Evolutionary conservation across 2,329 filamentous ascomycete genomes (phyloP).

Genomic region (Lithohypha guttulata): DNA sequence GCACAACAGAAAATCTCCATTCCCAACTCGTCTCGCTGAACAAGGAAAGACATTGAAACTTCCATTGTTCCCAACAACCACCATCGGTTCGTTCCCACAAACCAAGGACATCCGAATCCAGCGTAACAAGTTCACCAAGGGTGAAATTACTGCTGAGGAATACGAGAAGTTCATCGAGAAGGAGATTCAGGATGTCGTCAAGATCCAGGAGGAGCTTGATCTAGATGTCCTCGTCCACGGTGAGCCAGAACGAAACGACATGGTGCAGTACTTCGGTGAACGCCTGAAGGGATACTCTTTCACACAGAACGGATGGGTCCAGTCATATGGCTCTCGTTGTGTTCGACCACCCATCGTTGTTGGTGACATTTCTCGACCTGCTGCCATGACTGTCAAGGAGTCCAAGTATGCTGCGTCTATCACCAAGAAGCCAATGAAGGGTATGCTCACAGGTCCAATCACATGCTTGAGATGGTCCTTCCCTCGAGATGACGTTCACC

Average conservation of each 20-base stretch:
- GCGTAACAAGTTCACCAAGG: conserved; percentile 98
- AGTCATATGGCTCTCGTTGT: conserved; percentile 96
- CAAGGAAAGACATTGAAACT: conserved; percentile 91
- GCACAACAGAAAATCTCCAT: conserved; percentile 88
- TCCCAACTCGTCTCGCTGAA: conserved; percentile 71
- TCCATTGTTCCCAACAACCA: conserved; percentile 96
- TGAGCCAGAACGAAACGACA: conserved; percentile 99
- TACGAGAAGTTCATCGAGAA: conserved; percentile 99
- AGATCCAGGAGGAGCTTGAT: conserved; percentile 95
- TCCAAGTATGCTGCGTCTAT: conserved; percentile 95
- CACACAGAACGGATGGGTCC: conserved; percentile 98
- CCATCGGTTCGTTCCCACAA: conserved; percentile 98
- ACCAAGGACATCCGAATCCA: conserved; percentile 96
- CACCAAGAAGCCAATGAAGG: conserved; percentile 99
- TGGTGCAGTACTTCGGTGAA: conserved; percentile 99
- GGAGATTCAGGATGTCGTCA: conserved; percentile 90
- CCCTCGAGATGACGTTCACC: conserved; percentile 98
- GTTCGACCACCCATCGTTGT: conserved; percentile 97
- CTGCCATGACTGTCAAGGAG: conserved; percentile 99
- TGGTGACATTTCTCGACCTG: conserved; percentile 93
- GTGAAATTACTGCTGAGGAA: conserved; percentile 79
- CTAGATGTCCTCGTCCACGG: conserved; percentile 97
- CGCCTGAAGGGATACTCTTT: conserved; percentile 93
- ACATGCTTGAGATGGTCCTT: conserved; percentile 99
- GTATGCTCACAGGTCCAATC: conserved; percentile 98